Evolutionary conservation across 495 filamentous ascomycete species (phyloP), one percentile per base, ranked within the genome.

Genomic region (Neohortaea acidophila): DNA sequence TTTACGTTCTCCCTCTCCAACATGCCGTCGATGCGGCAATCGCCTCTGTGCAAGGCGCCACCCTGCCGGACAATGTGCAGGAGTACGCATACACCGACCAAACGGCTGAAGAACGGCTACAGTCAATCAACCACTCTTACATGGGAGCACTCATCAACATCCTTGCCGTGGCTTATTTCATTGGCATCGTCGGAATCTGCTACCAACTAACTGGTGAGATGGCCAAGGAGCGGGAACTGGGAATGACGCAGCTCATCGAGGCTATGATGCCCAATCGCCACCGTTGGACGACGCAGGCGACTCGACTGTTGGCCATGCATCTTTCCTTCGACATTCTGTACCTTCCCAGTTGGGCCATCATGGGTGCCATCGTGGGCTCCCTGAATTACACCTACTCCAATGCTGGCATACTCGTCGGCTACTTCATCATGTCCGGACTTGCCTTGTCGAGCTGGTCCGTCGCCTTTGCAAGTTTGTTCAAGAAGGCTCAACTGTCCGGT

Each of bases 1-100:
- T 81, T 17, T 91, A 81, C 41, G 62, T 79, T 38, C 62, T 92
- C 15, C 84, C 84, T 8, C 59, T 92, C 14, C 82, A 89, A 54
- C 68, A 73, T 41, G 73, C 79, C 0, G 70, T 92, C 21, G 84
- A 91, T 54, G 59, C 59, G 37, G 72, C 78, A 4, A 91, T 91
- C 43, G 68, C 75, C 3, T 45, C 55, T 12, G 48, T 67, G 21
- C 66, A 71, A 42, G 47, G 51, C 6, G 41, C 48, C 7, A 43
- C 54, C 12, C 52, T 52, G 14, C 47, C 73, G 1, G 38, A 22
- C 14, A 52, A 55, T 17, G 54, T 65, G 11, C 42, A 61, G 15
- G 73, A 86, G 58, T 87, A 81, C 44, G 70, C 77, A 4, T 91
- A 72, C 43, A 92, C 84, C 2, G 65, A 64, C 15, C 50, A 70